Conservation (phyloP, 345 rosid species). For the Linum trigynum region DNA sequence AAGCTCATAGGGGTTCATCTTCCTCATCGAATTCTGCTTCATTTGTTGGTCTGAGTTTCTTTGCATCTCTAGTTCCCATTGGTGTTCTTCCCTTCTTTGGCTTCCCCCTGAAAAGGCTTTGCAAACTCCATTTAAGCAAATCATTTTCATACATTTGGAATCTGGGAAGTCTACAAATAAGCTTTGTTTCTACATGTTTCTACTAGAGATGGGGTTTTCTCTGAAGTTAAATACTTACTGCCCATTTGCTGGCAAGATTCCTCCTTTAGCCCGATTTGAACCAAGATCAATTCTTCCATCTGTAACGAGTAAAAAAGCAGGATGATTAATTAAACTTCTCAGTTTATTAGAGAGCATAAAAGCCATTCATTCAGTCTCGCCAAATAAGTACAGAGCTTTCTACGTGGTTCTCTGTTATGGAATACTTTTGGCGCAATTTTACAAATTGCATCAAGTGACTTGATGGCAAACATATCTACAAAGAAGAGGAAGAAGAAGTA, state of each 20-base stretch:
- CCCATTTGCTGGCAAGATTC: conserved; percentile 24
- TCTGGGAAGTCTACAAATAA: not conserved
- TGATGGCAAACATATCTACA: not conserved
- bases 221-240: conserved; percentile 22
- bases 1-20: conserved; percentile 31
- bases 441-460: not conserved
- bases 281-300: conserved; percentile 36
- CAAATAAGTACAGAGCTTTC: not conserved
- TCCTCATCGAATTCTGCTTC: conserved; percentile 33
- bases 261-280: conserved; percentile 23
- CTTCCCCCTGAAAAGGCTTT: conserved; percentile 25
- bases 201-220: not conserved
- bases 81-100: conserved; percentile 36
- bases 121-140: not conserved
- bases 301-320: conserved; percentile 12
- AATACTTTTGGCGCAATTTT: no score
- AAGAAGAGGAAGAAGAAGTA: conserved; percentile 14
- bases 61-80: conserved; percentile 21
- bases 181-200: not conserved
- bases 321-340: not conserved
- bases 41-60: conserved; percentile 25
- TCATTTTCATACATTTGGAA: not conserved
- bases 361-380: not conserved
- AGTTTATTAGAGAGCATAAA: not conserved
- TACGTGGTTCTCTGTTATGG: no score